Base-by-base conservation (phyloP, 345 rosid species). In the Acer campestre region DNA sequence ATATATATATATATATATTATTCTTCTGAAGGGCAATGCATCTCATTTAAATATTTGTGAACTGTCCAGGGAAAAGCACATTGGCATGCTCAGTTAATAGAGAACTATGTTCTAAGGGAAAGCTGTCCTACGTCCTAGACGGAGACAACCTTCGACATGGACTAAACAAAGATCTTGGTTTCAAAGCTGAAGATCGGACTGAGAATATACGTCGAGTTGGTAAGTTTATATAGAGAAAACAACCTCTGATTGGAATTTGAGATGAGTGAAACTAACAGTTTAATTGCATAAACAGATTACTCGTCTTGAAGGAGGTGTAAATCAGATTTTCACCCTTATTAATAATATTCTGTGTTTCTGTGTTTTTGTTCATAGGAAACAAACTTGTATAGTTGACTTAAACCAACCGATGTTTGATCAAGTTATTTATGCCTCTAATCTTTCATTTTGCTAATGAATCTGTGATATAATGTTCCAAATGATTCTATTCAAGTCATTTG, bases 61-160 rank as follows among this genome's bases (percentile, higher is more conserved):
- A 67, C 22, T 70, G 16, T 84, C 70, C 81, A 95, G 99, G 99
- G 59, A 95, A 95, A 84, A 95, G 99, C 88, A 92, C 99, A 23
- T 69, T 95, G 82, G 99, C 97, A 13, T 92, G 93, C 82, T 86
- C 96, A 13, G 74, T 95, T 22, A 93, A 86, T 77, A 84, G 94
- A 84, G 93, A 90, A 79, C 81, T 95, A 49, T 68, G 87, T 77
- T 75, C 83, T 51, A 85, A 82, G 76, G 96, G 97, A 70, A 95
- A 91, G 80, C 81, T 93, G 22, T 90, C 97, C 18, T 95, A 93
- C 78, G 79, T 92, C 48, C 98, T 93, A 75, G 99, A 95, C 12
- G 99, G 99, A 1, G 98, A 95, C 78, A 95, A 93, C 73, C 91
- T 95, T 80, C 89, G 97, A 35, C 97, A 93, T 74, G 98, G 99